A percentile compares a stretch with the other conserved stretches of the same genome.
phyloP scores from a whole-genome alignment of 345 rosid genomes.

The Brassica juncea region DNA sequence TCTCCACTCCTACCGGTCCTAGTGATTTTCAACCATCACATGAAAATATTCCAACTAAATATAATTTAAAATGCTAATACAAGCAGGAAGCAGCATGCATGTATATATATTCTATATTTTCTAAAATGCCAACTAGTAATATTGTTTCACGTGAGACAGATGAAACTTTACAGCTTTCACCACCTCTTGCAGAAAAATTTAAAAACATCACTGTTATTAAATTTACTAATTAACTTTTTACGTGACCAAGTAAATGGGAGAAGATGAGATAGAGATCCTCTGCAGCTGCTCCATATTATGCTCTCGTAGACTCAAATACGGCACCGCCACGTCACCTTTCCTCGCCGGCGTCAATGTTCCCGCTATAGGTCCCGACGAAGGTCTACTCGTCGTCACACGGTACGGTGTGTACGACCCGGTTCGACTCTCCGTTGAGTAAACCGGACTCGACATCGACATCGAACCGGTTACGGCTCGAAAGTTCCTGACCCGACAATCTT shows the following conservation, averaged over 20 bases:
- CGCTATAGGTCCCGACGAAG: constrained; percentile 70
- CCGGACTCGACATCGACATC: constrained; percentile 62
- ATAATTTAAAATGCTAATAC: neutral
- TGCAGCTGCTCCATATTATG: constrained; percentile 66
- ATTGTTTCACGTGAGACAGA: constrained; percentile 27
- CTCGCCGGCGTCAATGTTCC: constrained; percentile 56
- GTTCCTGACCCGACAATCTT: constrained; percentile 42
- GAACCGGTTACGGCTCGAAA: constrained; percentile 42
- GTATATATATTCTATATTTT: neutral
- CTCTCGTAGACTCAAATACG: constrained; percentile 76
- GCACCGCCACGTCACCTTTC: constrained; percentile 53
- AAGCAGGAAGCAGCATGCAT: neutral
- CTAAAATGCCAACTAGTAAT: neutral
- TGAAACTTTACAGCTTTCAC: constrained; percentile 33
- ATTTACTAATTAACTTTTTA: constrained; percentile 14
- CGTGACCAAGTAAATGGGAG: constrained; percentile 71
- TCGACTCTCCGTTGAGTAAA: constrained; percentile 72
- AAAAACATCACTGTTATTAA: constrained; percentile 2
- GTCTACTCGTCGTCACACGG: constrained; percentile 47
- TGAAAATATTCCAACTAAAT: constrained; percentile 1
- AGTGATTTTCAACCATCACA: constrained; percentile 12
- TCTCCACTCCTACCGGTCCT: constrained; percentile 14
- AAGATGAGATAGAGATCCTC: constrained; percentile 57
- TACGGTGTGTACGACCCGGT: too few relatives aligned
- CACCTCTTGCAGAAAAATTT: constrained; percentile 14